Evolutionary conservation across 805 yeast species (phyloP), one percentile per base, ranked within the genome.

Genomic region (Debaryomyces maramus): DNA sequence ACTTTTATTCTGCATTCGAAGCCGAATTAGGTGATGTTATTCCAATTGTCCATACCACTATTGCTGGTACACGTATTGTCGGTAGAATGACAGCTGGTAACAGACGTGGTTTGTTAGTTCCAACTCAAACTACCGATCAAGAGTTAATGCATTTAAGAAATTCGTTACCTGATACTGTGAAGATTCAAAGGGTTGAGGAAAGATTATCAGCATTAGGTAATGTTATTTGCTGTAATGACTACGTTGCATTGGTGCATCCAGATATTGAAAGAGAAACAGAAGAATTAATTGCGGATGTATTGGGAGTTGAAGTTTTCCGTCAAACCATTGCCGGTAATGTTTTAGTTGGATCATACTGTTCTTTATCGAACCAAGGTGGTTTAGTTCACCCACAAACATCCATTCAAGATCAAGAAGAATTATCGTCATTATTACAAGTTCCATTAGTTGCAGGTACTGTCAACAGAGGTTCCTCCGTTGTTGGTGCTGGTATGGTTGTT

Each of bases 221-320:
- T 56, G 99, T 93, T 47, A 89, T 93, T 58, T 91, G 98, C 70
- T 91, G 98, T 72, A 93, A 93, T 67, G 99, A 93, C 67, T 93
- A 93, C 63, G 99, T 95, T 55, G 99, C 99, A 3, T 78, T 93
- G 50, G 99, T 93, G 39, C 99, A 93, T 67, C 99, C 99, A 37
- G 99, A 93, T 72, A 88, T 93, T 51, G 99, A 93, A 74, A 84
- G 99, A 63, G 99, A 93, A 70, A 93, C 99, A 38, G 99, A 93
- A 72, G 99, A 93, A 72, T 73, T 93, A 54, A 93, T 93, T 61
- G 96, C 98, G 33, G 99, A 93, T 66, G 97, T 90, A 11, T 77
- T 93, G 43, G 99, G 99, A 45, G 99, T 93, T 39, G 99, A 93
- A 70, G 99, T 93, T 33, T 93, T 93, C 78, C 85, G 98, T 73